Percentiles rank a stretch among this genome's conserved stretches.
phyloP scores from a whole-genome alignment of 257 asterid species.

The Nemophila menziesii region DNA sequence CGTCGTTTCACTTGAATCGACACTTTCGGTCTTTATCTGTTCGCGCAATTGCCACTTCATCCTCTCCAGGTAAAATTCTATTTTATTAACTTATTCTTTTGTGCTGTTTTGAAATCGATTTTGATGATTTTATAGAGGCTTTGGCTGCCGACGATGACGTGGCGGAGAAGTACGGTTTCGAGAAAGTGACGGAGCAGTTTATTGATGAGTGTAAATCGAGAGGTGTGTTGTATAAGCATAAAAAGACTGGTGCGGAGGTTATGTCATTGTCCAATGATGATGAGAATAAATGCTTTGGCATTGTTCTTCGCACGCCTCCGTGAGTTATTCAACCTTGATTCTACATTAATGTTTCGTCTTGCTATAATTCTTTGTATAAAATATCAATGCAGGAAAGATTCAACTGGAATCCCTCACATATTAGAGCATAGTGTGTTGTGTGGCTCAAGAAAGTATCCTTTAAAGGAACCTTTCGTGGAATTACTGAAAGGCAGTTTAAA shows the following conservation, averaged over 20 bases:
- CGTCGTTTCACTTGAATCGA: slow-evolving; percentile 30
- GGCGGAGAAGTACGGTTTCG: slow-evolving; percentile 80
- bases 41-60: slow-evolving; percentile 63
- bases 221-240: slow-evolving; percentile 88
- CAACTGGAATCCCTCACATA: slow-evolving; percentile 97
- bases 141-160: slow-evolving; percentile 70
- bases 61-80: slow-evolving; percentile 27
- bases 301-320: slow-evolving; percentile 98
- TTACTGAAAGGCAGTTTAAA: slow-evolving; percentile 91
- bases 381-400: slow-evolving; percentile 72
- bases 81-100: neutral
- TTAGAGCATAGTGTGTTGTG: slow-evolving; percentile 94
- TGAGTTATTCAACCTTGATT: slow-evolving; percentile 22
- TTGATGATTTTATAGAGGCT: slow-evolving; percentile 20
- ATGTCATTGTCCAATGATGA: slow-evolving; percentile 96
- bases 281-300: slow-evolving; percentile 92
- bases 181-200: slow-evolving; percentile 76
- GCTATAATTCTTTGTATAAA: neutral
- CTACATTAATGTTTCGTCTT: neutral
- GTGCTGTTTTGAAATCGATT: neutral
- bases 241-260: slow-evolving; percentile 90
- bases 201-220: slow-evolving; percentile 89
- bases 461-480: slow-evolving; percentile 97
- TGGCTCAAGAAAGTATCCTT: slow-evolving; percentile 95
- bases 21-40: slow-evolving; percentile 39